Evolutionary conservation across 2,329 filamentous ascomycete species (phyloP), one percentile per base, ranked within the genome.

Genomic region (Trichoderma koningiopsis): DNA sequence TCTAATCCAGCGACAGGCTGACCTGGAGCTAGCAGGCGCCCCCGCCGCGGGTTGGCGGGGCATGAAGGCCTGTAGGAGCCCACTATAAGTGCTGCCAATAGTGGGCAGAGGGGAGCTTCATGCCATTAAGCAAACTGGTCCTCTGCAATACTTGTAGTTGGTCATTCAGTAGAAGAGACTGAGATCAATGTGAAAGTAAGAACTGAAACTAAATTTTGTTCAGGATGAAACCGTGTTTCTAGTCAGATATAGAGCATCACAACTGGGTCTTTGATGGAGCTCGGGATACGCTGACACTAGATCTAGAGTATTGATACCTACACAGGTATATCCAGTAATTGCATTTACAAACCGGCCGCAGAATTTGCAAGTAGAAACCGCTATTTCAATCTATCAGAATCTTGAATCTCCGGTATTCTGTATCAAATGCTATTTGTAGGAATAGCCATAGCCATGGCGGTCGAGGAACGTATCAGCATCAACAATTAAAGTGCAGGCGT

Each of bases 1-100:
- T 66, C 63, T 66, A 66, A 66, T 64, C 49, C 59, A 35, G 29
- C n/a, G 11, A 19, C 58, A 64, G 22, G 61, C 29, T 60, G 58
- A 31, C 58, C 53, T 33, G 19, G 53, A 62, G 59, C 37, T 62
- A 33, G 29, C 35, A 40, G 37, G 40, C 52, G 31, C 31, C 56
- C 40, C 35, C 47, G 37, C 43, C 19, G 33, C n/a, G 31, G 37
- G 57, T 24, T 66, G 63, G 63, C 53, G 63, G 63, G 63, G 63
- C 29, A 43, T 27, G 4, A 29, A 35, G 19, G 10, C 35, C 27
- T 14, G 37, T 19, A 19, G 16, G 58, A 60, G 35, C 40, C 61
- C 61, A 64, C 61, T 62, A 24, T 22, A 49, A 52, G 40, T 14
- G n/a, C 19, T 43, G 16, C 49, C 27, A 53, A 22, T 49, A 49